These are phyloP conservation scores for Fusarium nematophilum DNA, from an alignment of 2,329 filamentous ascomycete genomes.

Conservation along the genomic window DNA sequence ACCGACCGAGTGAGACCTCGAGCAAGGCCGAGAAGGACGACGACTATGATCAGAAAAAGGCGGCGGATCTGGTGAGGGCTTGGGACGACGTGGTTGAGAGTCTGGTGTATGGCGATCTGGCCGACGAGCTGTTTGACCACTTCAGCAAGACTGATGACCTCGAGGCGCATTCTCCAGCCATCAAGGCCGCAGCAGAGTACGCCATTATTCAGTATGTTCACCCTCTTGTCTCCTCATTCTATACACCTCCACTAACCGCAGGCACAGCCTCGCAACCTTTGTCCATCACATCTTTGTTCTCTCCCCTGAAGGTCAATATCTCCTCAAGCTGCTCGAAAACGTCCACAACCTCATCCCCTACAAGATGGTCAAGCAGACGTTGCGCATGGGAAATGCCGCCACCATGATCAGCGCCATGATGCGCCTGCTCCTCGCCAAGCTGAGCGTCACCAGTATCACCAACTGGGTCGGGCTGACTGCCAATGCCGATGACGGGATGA, in stretches of 20 bases:
- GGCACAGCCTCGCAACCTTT: constrained; percentile 73
- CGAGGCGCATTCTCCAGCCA: constrained; percentile 70
- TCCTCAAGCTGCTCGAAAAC: constrained; percentile 77
- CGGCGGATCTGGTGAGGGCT: constrained; percentile 69
- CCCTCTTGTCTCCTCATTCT: neutral
- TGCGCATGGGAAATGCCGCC: constrained; percentile 81
- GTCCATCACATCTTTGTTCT: constrained; percentile 79
- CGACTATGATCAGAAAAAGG: constrained; percentile 69
- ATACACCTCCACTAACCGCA: constrained; percentile 27
- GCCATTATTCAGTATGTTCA: constrained; percentile 74
- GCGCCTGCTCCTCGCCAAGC: constrained; percentile 78
- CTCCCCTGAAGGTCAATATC: constrained; percentile 79
- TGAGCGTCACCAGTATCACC: constrained; percentile 78
- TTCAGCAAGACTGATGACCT: constrained; percentile 70
- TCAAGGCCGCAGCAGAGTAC: constrained; percentile 74
- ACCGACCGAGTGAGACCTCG: constrained; percentile 7
- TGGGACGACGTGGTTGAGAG: constrained; percentile 76
- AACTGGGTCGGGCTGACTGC: constrained; percentile 83
- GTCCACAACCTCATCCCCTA: constrained; percentile 79
- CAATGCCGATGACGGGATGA: constrained; percentile 82
- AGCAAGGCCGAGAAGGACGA: constrained; percentile 2
- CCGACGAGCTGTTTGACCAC: constrained; percentile 73
- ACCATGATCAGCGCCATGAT: constrained; percentile 84
- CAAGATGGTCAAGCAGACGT: constrained; percentile 75
- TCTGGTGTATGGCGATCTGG: constrained; percentile 74